A percentile compares a stretch with the other conserved stretches of the same genome.
These are phyloP conservation scores for Danielia oregonensis DNA, from an alignment of 805 yeast species.

Conservation along the genomic window DNA sequence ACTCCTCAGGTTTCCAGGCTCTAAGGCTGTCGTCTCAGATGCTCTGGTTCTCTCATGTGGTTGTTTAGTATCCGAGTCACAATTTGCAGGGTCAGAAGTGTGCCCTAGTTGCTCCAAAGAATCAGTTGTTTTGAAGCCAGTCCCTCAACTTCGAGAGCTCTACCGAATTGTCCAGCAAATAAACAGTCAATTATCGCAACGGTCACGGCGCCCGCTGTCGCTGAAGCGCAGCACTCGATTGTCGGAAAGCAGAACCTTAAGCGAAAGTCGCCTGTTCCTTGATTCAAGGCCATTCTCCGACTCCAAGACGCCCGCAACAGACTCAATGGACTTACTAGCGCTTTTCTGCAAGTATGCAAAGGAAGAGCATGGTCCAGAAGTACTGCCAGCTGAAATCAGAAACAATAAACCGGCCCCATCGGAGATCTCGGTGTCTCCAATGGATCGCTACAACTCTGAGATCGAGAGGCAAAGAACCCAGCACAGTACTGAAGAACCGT, in stretches of 20 bases:
- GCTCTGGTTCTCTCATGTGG: conserved; percentile 39
- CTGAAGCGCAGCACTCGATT: conserved; percentile 1
- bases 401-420: background rate
- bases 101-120: conserved; percentile 25
- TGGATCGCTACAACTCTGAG: background rate
- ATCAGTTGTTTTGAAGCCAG: conserved; percentile 24
- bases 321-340: conserved; percentile 26
- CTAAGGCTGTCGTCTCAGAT: conserved; percentile 21
- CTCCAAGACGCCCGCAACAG: background rate
- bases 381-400: background rate
- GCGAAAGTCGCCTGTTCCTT: too few relatives aligned
- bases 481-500: background rate
- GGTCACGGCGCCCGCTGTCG: conserved; percentile 3
- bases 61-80: conserved; percentile 34
- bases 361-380: conserved; percentile 20
- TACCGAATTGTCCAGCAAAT: conserved; percentile 22
- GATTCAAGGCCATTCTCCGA: too few relatives aligned
- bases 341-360: conserved; percentile 40
- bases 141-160: conserved; percentile 33
- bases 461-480: conserved; percentile 1
- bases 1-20: conserved; percentile 24
- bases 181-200: conserved; percentile 4
- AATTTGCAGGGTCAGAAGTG: conserved; percentile 11
- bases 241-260: too few relatives aligned
- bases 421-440: conserved; percentile 1